Conservation (phyloP, 805 yeast species). For the Candida parachauliodes region DNA sequence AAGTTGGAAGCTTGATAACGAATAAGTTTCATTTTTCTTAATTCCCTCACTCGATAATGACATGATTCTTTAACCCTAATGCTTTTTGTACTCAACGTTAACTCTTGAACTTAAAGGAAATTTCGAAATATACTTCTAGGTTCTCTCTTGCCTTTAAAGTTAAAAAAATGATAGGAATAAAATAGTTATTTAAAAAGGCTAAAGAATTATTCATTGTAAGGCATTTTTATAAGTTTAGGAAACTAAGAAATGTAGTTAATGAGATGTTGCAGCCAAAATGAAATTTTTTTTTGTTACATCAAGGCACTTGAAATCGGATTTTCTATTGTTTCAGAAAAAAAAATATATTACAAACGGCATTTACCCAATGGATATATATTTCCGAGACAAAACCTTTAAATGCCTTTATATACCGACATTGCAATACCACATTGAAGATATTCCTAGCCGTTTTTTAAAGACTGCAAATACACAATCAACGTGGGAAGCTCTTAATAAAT, state of each 20-base stretch:
- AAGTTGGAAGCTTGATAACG: constrained; percentile 9
- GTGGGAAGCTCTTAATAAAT: too few relatives aligned
- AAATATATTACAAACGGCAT: constrained; percentile 1
- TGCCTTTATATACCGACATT: neutral
- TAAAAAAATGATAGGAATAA: constrained; percentile 1
- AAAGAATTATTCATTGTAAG: neutral
- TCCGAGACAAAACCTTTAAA: neutral
- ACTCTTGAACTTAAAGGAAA: constrained; percentile 5
- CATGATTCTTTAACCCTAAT: too few relatives aligned
- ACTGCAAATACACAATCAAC: too few relatives aligned
- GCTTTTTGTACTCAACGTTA: too few relatives aligned
- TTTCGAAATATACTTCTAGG: neutral
- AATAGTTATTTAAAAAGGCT: too few relatives aligned
- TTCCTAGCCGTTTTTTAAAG: too few relatives aligned
- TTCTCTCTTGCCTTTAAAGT: constrained; percentile 6
- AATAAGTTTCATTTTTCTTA: constrained; percentile 10
- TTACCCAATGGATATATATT: neutral
- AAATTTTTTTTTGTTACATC: neutral
- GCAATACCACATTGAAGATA: too few relatives aligned
- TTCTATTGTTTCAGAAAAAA: too few relatives aligned
- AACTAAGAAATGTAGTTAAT: neutral
- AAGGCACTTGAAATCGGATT: neutral
- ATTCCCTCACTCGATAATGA: constrained; percentile 1
- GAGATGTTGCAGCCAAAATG: constrained; percentile 5
- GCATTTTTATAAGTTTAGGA: neutral